Evolutionary conservation across 352 stramenopile genomes (phyloP).

Genomic region (Globisporangium megalacanthum): DNA sequence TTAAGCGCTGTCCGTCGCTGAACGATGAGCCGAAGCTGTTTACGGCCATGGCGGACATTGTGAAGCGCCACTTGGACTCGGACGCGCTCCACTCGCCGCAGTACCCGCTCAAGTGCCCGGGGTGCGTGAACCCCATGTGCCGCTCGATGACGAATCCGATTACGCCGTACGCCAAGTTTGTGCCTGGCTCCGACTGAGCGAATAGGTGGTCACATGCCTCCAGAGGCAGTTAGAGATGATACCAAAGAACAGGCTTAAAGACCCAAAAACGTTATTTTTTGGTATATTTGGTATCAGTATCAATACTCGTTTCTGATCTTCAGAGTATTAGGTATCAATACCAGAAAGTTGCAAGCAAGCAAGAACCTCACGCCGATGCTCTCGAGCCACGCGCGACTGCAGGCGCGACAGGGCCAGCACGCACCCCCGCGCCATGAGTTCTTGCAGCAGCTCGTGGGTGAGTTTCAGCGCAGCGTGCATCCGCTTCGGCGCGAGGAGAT

Average conservation of each 20-base stretch:
- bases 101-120: conserved; percentile 83
- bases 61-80: conserved; percentile 90
- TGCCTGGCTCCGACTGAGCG: conserved; percentile 6
- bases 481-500: conserved; percentile 64
- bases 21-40: conserved; percentile 96
- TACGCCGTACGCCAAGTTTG: conserved; percentile 55
- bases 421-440: conserved; percentile 69
- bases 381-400: conserved; percentile 46
- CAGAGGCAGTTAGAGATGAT: too few relatives aligned
- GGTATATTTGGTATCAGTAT: too few relatives aligned
- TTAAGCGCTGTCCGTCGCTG: conserved; percentile 93
- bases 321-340: too few relatives aligned
- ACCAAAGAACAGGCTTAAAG: too few relatives aligned
- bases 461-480: conserved; percentile 65
- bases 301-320: too few relatives aligned
- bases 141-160: conserved; percentile 82
- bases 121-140: conserved; percentile 81
- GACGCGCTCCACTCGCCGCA: conserved; percentile 65
- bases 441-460: conserved; percentile 65
- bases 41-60: conserved; percentile 95
- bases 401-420: conserved; percentile 58
- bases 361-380: conserved; percentile 39
- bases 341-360: too few relatives aligned
- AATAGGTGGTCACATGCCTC: neutral
- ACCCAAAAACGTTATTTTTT: too few relatives aligned